Conservation (phyloP, 179 eudicot genomes). For the Carnegiea gigantea region DNA sequence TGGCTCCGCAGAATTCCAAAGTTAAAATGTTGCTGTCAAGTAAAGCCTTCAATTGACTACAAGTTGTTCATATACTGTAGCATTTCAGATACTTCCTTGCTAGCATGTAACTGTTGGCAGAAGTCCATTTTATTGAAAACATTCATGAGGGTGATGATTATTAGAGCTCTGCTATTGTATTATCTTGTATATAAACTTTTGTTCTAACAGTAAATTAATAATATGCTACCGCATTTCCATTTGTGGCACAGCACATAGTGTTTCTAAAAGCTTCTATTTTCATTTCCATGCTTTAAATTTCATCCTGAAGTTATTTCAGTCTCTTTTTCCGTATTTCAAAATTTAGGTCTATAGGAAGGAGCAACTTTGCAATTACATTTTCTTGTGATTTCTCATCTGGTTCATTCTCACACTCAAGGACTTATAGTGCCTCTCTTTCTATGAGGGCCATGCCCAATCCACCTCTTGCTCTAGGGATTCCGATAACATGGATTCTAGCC, state of each 20-base stretch:
- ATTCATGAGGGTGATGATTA: neutral
- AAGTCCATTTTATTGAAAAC: neutral
- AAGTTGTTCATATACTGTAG: neutral
- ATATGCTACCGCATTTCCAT: neutral
- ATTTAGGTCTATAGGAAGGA: slow-evolving; percentile 63
- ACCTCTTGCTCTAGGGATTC: slow-evolving; percentile 82
- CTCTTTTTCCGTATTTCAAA: slow-evolving; percentile 9
- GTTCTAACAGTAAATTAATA: too few species aligned
- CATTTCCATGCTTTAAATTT: neutral
- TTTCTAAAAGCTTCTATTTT: neutral
- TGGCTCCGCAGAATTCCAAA: neutral
- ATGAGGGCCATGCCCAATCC: slow-evolving; percentile 71
- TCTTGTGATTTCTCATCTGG: slow-evolving; percentile 62
- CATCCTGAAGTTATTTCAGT: neutral
- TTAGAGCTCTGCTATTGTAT: neutral
- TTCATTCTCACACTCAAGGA: slow-evolving; percentile 47
- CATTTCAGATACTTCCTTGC: neutral
- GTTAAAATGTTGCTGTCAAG: neutral
- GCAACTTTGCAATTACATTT: slow-evolving; percentile 63
- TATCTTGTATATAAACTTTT: neutral
- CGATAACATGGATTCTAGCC: slow-evolving; percentile 90
- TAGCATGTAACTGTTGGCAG: neutral
- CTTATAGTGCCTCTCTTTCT: slow-evolving; percentile 58
- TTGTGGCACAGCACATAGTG: neutral
- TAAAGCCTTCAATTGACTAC: neutral